Evolutionary conservation across 2,329 filamentous ascomycete genomes (phyloP), one percentile per base, ranked within the genome.

Genomic region (Diaporthe sp.): DNA sequence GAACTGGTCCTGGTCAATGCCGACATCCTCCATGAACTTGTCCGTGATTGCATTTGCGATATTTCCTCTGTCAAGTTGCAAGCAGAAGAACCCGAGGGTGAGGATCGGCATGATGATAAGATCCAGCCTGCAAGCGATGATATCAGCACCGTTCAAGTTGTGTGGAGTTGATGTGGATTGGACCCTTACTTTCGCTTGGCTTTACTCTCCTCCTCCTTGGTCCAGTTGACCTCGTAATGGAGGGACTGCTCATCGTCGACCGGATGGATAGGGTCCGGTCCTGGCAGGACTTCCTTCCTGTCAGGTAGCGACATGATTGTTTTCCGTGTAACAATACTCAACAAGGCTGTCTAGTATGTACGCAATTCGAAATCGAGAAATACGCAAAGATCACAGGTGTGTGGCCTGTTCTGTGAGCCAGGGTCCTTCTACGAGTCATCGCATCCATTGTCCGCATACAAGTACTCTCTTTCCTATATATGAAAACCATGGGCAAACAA

Each of bases 41-140:
- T 89, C 88, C 4, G 88, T 90, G 53, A 90, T 78, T 3, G 88
- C 88, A 46, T 88, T 89, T 73, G 85, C 85, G 28, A 77, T 77
- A 28, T 77, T 77, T 49, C 76, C 76, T 58, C 76, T 70, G 57
- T 77, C 76, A 3, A 77, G 65, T 58, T 77, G 76, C 31, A 77
- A 55, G 65, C 71, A 72, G n/a, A 77, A 74, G 55, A 77, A 76
- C 10, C 71, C 76, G 8, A 77, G 75, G 2, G 71, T 73, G 2
- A 77, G 58, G 12, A 72, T 72, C 15, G 76, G 76, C 53, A 77
- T 62, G 28, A 77, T 51, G 67, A 77, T 74, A 34, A 75, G 57
- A 42, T 77, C 76, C 17, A 77, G 67, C 61, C 76, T 76, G 37
- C 10, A 8, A 22, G 19, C 17, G n/a, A 53, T 39, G 4, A 9